phyloP scores from a whole-genome alignment of 1,284 basidiomycete species.

The Vanrija humicola region DNA sequence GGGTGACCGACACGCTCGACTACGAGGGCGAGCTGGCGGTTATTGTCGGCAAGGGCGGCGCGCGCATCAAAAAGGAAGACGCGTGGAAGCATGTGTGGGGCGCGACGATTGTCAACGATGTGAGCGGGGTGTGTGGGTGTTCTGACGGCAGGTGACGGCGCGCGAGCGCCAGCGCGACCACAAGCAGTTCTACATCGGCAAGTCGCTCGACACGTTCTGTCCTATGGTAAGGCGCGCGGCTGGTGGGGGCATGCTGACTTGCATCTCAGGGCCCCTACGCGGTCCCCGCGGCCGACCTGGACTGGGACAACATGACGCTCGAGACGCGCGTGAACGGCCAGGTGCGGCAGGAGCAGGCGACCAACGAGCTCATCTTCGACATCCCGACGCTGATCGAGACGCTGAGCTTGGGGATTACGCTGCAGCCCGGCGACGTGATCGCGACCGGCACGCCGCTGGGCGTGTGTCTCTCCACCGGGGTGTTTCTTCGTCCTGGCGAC shows the following conservation, averaged over 20 bases:
- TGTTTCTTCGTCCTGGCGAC: constrained; percentile 41
- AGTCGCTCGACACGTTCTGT: constrained; percentile 46
- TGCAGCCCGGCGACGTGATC: constrained; percentile 42
- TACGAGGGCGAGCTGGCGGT: constrained; percentile 46
- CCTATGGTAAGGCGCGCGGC: constrained; percentile 31
- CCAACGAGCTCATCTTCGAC: constrained; percentile 42
- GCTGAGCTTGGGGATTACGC: constrained; percentile 37
- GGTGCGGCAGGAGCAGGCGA: constrained; percentile 35
- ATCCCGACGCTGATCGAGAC: constrained; percentile 45
- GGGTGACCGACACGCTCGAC: constrained; percentile 36
- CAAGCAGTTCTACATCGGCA: constrained; percentile 46
- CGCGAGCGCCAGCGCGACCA: constrained; percentile 42
- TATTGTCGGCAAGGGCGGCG: constrained; percentile 42
- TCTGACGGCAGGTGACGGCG: constrained; percentile 20
- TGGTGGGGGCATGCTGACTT: not conserved
- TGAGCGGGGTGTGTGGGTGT: constrained; percentile 10
- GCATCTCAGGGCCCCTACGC: constrained; percentile 21
- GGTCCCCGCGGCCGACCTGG: constrained; percentile 10
- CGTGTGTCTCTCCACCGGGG: constrained; percentile 31
- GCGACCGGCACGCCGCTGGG: constrained; percentile 39
- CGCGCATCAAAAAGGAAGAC: constrained; percentile 36
- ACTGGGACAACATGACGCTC: constrained; percentile 24
- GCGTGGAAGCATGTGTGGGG: constrained; percentile 47
- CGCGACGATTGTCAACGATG: constrained; percentile 36
- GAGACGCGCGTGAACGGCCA: constrained; percentile 41